These are phyloP conservation scores for Hypoxylon crocopeplum DNA, from an alignment of 495 filamentous ascomycete genomes.

Conservation along the genomic window DNA sequence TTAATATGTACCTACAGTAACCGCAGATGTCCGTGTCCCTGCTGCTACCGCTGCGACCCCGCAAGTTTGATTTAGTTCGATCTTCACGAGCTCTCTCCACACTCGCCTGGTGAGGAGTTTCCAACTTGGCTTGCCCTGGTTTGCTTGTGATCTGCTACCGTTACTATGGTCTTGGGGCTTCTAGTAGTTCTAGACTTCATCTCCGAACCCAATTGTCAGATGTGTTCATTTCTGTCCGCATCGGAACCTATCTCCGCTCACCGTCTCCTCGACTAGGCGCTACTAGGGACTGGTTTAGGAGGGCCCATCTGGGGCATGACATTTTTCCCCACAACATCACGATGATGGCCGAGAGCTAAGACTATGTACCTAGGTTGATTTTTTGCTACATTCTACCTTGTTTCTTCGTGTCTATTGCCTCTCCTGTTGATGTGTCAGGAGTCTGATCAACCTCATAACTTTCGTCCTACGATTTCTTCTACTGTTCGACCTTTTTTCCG, in stretches of 20 bases:
- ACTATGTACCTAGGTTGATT: background rate
- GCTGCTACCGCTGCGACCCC: conserved; percentile 24
- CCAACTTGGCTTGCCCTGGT: conserved; percentile 16
- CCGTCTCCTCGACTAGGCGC: conserved; percentile 14
- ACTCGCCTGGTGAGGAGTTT: conserved; percentile 16
- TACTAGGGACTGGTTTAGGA: background rate
- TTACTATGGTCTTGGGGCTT: conserved; percentile 13
- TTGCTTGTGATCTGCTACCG: conserved; percentile 16
- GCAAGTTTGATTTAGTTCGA: conserved; percentile 27
- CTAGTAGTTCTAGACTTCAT: conserved; percentile 35
- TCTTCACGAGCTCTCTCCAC: conserved; percentile 33
- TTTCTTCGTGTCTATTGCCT: conserved; percentile 3
- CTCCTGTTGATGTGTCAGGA: too few relatives aligned
- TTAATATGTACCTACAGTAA: conserved; percentile 35
- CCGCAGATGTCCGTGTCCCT: conserved; percentile 13
- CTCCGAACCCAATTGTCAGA: conserved; percentile 16
- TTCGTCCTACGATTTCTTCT: background rate
- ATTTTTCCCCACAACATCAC: conserved; percentile 33
- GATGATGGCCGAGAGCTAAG: conserved; percentile 28
- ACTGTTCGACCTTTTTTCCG: background rate
- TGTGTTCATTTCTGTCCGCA: conserved; percentile 20
- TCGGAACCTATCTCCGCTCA: conserved; percentile 34
- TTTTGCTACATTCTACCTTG: conserved; percentile 14
- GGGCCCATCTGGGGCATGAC: conserved; percentile 2
- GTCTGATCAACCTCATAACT: background rate